phyloP scores from a whole-genome alignment of 108 stramenopile genomes.

The Discostella stelligeroides region DNA sequence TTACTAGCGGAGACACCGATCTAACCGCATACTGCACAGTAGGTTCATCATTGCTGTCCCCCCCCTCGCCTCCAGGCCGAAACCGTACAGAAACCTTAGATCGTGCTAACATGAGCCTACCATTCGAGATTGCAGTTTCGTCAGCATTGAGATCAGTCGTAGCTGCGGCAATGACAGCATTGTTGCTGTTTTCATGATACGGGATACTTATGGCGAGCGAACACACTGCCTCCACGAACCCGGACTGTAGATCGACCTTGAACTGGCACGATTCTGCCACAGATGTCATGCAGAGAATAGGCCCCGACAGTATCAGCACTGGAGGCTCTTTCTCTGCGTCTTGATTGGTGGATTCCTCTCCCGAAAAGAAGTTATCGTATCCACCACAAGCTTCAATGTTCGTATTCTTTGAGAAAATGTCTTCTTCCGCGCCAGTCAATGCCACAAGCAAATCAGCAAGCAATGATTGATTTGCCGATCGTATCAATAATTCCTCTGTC shows the following conservation, averaged over 20 bases:
- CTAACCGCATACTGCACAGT: constrained; percentile 43
- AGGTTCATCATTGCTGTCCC: constrained; percentile 29
- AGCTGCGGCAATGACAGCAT: not conserved
- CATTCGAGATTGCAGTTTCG: not conserved
- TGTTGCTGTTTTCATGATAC: not conserved
- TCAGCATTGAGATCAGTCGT: not conserved
- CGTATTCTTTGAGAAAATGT: not conserved
- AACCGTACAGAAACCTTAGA: constrained; percentile 38
- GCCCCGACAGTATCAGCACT: constrained; percentile 38
- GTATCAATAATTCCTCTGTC: constrained; percentile 47
- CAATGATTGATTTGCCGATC: constrained; percentile 83
- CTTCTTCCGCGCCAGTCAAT: constrained; percentile 52
- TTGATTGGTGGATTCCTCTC: not conserved
- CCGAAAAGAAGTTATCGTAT: not conserved
- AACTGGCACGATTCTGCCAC: constrained; percentile 41
- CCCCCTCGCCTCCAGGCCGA: constrained; percentile 31
- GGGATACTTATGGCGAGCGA: constrained; percentile 42
- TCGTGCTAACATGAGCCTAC: constrained; percentile 37
- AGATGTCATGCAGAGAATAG: constrained; percentile 36
- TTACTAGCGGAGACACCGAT: constrained; percentile 21
- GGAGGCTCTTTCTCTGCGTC: too few relatives aligned
- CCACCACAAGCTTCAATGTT: not conserved
- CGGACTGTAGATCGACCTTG: constrained; percentile 28
- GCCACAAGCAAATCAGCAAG: constrained; percentile 74
- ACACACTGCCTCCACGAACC: constrained; percentile 36